Percentiles rank a stretch among this genome's conserved stretches.
Evolutionary conservation across 2,329 filamentous ascomycete species (phyloP).

Genomic region (Cladosporium sp.): DNA sequence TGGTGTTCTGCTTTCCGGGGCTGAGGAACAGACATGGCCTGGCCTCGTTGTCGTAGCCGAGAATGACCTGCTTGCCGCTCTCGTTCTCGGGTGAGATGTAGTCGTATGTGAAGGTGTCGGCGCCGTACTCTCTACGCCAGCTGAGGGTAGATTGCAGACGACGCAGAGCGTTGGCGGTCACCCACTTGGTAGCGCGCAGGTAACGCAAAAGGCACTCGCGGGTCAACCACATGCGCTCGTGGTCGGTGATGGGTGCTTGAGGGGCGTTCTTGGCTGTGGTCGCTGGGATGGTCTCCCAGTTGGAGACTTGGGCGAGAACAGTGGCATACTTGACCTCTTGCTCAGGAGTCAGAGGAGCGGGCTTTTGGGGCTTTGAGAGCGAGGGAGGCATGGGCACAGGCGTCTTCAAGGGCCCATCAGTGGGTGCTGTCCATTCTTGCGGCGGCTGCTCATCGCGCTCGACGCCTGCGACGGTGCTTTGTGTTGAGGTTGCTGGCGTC

Average conservation of each 20-base stretch:
- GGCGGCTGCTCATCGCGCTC: slow-evolving; percentile 26
- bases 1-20: slow-evolving; percentile 90
- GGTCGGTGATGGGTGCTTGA: slow-evolving; percentile 69
- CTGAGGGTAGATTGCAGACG: slow-evolving; percentile 78
- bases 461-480: slow-evolving; percentile 27
- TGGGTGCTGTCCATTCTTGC: slow-evolving; percentile 30
- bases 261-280: slow-evolving; percentile 61
- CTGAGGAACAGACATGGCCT: slow-evolving; percentile 90
- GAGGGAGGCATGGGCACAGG: slow-evolving; percentile 43
- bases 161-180: slow-evolving; percentile 70
- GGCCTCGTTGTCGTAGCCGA: slow-evolving; percentile 82
- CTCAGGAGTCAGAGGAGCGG: slow-evolving; percentile 67
- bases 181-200: slow-evolving; percentile 91
- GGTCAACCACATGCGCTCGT: slow-evolving; percentile 87
- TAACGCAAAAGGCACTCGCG: slow-evolving; percentile 91
- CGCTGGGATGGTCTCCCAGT: slow-evolving; percentile 70
- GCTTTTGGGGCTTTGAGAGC: slow-evolving; percentile 58
- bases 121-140: slow-evolving; percentile 89
- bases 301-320: slow-evolving; percentile 69
- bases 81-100: slow-evolving; percentile 93
- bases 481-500: slow-evolving; percentile 26
- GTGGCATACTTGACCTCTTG: slow-evolving; percentile 80
- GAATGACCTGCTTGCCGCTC: slow-evolving; percentile 89
- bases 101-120: slow-evolving; percentile 76
- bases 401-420: slow-evolving; percentile 36